Conservation (phyloP, 305 asterid species). For the Ajuga reptans region DNA sequence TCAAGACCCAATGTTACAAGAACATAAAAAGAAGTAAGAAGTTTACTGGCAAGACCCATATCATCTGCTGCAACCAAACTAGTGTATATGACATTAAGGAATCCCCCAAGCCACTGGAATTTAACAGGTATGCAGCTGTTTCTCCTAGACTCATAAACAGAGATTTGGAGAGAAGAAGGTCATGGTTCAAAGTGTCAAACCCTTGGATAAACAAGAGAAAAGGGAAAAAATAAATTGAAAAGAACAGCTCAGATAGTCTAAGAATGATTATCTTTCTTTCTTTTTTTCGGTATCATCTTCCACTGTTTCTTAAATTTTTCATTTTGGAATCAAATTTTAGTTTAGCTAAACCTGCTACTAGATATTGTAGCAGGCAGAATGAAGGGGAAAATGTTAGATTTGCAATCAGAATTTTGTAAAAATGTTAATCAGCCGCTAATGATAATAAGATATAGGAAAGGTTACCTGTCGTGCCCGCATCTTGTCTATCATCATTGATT, state of each 20-base stretch:
- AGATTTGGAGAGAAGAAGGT: neutral
- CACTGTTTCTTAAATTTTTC: neutral
- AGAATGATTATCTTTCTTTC: neutral
- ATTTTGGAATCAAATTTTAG: neutral
- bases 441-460: constrained; percentile 8
- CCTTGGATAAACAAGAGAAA: neutral
- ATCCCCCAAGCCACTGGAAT: neutral
- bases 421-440: neutral
- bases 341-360: neutral
- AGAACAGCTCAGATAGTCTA: neutral
- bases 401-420: neutral
- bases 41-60: no score
- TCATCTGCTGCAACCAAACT: neutral
- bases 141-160: neutral
- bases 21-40: neutral
- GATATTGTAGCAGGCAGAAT: neutral
- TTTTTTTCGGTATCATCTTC: neutral
- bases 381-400: neutral
- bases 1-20: neutral
- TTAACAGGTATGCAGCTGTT: neutral
- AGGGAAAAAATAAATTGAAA: neutral
- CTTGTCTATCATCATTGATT: constrained; percentile 63
- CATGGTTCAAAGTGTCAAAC: neutral
- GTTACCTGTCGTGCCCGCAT: constrained; percentile 81
- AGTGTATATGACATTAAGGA: neutral